phyloP scores from a whole-genome alignment of 1,139 yeast genomes.

The Scheffersomyces parashehatae region DNA sequence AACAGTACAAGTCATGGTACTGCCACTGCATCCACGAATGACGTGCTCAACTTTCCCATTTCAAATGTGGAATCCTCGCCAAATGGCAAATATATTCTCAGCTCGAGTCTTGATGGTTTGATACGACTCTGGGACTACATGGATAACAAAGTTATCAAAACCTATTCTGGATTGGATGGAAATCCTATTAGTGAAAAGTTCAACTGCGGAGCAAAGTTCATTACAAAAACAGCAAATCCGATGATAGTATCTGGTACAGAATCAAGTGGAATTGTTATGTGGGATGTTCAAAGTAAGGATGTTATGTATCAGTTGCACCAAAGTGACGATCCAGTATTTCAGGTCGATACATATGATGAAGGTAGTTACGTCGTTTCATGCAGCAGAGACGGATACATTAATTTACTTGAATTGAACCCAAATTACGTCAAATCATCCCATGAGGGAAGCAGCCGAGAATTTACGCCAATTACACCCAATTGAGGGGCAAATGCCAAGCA shows the following conservation, averaged over 20 bases:
- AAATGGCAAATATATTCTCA: conserved; percentile 77
- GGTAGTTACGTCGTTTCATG: conserved; percentile 45
- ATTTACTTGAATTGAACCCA: conserved; percentile 23
- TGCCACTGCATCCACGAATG: conserved; percentile 58
- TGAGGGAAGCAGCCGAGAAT: conserved; percentile 1
- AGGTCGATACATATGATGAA: conserved; percentile 41
- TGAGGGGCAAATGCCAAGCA: too few species aligned
- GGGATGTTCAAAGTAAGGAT: conserved; percentile 76
- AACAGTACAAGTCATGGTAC: conserved; percentile 59
- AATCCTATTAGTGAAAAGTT: conserved; percentile 43
- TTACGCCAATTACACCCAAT: conserved; percentile 2
- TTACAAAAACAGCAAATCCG: conserved; percentile 33
- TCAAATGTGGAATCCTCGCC: conserved; percentile 74
- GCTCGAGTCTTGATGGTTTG: conserved; percentile 79
- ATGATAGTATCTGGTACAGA: conserved; percentile 70
- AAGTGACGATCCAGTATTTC: conserved; percentile 43
- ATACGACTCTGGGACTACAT: conserved; percentile 82
- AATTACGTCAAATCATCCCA: conserved; percentile 1
- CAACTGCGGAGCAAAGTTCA: conserved; percentile 52
- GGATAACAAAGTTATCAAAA: conserved; percentile 75
- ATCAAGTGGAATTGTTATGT: conserved; percentile 55
- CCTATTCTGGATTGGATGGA: conserved; percentile 48
- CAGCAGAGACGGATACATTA: conserved; percentile 25
- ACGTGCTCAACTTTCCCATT: conserved; percentile 62
- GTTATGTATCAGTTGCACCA: conserved; percentile 39